Conservation (phyloP, 169 alveolate species). For the Plasmodium adleri region DNA sequence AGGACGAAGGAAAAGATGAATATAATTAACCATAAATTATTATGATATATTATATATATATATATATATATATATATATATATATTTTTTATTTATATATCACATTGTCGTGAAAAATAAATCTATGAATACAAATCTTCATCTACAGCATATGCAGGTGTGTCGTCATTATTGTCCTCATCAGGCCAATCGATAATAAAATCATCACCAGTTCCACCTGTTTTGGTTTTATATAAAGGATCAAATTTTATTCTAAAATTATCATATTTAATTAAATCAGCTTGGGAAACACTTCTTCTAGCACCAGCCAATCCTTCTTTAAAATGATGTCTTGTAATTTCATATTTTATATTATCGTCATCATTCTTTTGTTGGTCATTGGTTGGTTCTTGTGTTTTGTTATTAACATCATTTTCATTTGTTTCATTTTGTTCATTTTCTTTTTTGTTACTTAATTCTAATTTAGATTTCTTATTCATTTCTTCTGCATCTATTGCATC, state of each 20-base stretch:
- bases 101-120: neutral
- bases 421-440: conserved; percentile 77
- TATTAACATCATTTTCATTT: conserved; percentile 13
- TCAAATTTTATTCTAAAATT: conserved; percentile 98
- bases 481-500: conserved; percentile 94
- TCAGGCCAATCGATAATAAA: conserved; percentile 96
- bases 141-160: conserved; percentile 69
- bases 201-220: conserved; percentile 90
- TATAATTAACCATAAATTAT: too few relatives aligned
- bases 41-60: neutral
- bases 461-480: conserved; percentile 79
- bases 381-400: neutral
- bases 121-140: conserved; percentile 68
- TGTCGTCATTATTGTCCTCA: conserved; percentile 77
- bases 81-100: neutral
- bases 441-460: conserved; percentile 76
- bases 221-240: conserved; percentile 96
- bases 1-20: too few relatives aligned
- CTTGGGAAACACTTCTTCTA: conserved; percentile 96
- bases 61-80: neutral
- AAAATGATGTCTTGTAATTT: conserved; percentile 97
- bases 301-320: conserved; percentile 99
- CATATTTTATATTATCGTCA: conserved; percentile 94
- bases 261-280: conserved; percentile 94
- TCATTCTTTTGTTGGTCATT: conserved; percentile 76